phyloP scores from a whole-genome alignment of 305 asterid species.

The Fraxinus greggii region DNA sequence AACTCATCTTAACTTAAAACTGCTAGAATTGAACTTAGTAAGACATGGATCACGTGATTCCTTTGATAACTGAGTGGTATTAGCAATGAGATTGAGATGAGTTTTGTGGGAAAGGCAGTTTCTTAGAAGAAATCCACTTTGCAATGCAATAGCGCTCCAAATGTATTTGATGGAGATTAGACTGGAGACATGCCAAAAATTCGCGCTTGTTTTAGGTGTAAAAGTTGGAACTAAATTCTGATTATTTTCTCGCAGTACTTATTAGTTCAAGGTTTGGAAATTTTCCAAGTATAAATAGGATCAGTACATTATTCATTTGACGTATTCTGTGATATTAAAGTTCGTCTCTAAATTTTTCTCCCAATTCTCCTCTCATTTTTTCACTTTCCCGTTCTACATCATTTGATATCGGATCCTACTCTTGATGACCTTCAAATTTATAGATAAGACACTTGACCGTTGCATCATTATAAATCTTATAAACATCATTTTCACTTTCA shows the following conservation, averaged over 20 bases:
- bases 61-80: not conserved
- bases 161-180: not conserved
- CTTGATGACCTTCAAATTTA: not conserved
- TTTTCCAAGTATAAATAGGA: not conserved
- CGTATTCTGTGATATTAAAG: not conserved
- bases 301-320: not conserved
- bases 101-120: not conserved
- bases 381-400: not conserved
- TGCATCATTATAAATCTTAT: not conserved
- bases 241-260: not conserved
- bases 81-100: not conserved
- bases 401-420: not conserved
- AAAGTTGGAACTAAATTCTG: not conserved
- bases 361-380: not conserved
- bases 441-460: not conserved
- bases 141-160: not conserved
- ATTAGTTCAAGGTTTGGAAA: not conserved
- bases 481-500: not conserved
- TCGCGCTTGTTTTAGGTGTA: not conserved
- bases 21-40: not conserved
- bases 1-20: not conserved
- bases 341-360: not conserved
- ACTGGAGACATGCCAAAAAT: not conserved
- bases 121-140: not conserved
- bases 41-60: not conserved